Base-by-base conservation (phyloP, 345 rosid species). In the Camelina laxa region DNA sequence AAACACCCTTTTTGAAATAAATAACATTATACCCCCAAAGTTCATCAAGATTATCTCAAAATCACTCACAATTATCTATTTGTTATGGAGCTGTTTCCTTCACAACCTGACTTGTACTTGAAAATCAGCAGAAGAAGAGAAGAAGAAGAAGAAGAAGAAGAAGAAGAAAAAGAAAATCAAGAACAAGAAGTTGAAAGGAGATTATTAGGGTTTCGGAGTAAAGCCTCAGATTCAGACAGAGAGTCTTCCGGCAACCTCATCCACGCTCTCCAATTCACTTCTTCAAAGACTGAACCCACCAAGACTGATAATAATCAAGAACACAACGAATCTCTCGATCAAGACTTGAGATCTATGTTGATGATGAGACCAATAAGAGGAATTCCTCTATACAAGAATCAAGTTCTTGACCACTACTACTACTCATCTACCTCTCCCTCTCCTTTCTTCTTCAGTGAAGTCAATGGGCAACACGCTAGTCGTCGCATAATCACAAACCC, bases 301-400 rank as follows among this genome's bases (percentile, higher is more conserved):
- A 78, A 78, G 69, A 51, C 44, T 42, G 24, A 3, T 45, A n/a
- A 38, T 50, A 51, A 78, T 66, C 74, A 78, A 50, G 68, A 70
- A 49, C 61, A 10, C 14, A 30, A 16, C 27, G 30, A 65, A 42
- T 30, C 78, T 59, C 48, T 51, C 4, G 62, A 84, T 78, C 87
- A 84, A 75, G 96, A 91, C 47, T 81, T 92, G 64, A 86, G 91
- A 49, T 83, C 88, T 67, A 80, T 57, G 47, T 53, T 72, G 35
- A 60, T 72, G 74, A 69, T 88, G 78, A 87, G 86, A 84, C 98
- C 99, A 76, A 89, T 96, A 24, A 87, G 89, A 80, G 98, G 98
- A 73, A 85, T 88, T 73, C 93, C 99, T 22, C 82, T 92, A 3
- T 84, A 88, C 80, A 96, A 89, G 67, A 88, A 79, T 80, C 77